phyloP scores from a whole-genome alignment of 345 rosid genomes.

The Anastatica hierochuntica region DNA sequence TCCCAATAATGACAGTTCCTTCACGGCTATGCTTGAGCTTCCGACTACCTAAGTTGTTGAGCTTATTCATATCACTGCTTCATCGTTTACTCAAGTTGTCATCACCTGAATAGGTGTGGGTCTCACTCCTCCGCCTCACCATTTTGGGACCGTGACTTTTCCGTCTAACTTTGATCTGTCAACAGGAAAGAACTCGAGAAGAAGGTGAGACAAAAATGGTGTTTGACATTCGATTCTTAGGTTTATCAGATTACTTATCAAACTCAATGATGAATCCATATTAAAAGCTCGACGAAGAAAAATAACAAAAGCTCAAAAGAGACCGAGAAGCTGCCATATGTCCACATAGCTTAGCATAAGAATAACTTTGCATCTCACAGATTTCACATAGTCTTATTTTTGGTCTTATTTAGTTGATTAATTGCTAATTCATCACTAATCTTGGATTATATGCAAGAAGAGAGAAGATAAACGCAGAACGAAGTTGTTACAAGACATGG shows the following conservation, averaged over 20 bases:
- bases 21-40: constrained; percentile 60
- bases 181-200: constrained; percentile 51
- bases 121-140: constrained; percentile 18
- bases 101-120: constrained; percentile 15
- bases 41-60: constrained; percentile 53
- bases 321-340: constrained; percentile 54
- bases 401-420: constrained; percentile 13
- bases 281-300: constrained; percentile 43
- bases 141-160: constrained; percentile 26
- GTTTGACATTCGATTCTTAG: background rate
- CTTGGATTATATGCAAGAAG: constrained; percentile 40
- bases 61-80: constrained; percentile 46
- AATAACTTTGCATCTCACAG: too few species aligned
- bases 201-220: constrained; percentile 41
- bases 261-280: constrained; percentile 7
- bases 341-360: constrained; percentile 69
- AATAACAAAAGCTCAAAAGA: constrained; percentile 47
- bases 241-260: background rate
- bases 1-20: constrained; percentile 40
- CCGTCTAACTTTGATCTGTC: constrained; percentile 25
- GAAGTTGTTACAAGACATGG: constrained; percentile 75
- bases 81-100: constrained; percentile 19
- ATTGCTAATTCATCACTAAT: constrained; percentile 1
- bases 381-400: background rate
- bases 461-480: constrained; percentile 68